A percentile compares a stretch with the other conserved stretches of the same genome.
Evolutionary conservation across 179 eudicot genomes (phyloP).

Genomic region (Camellia oleifera): DNA sequence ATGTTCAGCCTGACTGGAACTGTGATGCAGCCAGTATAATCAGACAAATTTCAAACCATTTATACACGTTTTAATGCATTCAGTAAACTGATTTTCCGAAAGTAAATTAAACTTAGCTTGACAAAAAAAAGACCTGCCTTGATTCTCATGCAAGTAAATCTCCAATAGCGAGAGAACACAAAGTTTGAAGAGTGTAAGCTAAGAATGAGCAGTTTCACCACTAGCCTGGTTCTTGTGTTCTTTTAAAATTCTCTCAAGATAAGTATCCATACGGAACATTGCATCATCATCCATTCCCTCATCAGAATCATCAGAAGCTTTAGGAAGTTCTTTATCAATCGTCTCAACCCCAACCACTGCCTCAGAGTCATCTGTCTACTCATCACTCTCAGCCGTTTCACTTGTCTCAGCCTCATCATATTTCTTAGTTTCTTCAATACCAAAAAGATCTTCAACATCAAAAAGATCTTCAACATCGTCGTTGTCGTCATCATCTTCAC

Average conservation of each 20-base stretch:
- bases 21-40: not conserved
- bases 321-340: conserved; percentile 41
- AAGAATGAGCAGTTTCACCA: conserved; percentile 78
- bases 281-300: conserved; percentile 95
- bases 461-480: conserved; percentile 60
- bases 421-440: conserved; percentile 76
- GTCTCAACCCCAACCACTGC: conserved; percentile 33
- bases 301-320: conserved; percentile 72
- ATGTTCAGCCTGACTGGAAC: not conserved
- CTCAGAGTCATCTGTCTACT: conserved; percentile 48
- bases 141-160: conserved; percentile 83
- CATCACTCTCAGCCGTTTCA: conserved; percentile 56
- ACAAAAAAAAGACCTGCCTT: conserved; percentile 40
- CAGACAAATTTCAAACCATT: not conserved
- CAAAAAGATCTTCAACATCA: conserved; percentile 69
- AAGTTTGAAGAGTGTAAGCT: conserved; percentile 88
- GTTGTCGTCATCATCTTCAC: conserved; percentile 41
- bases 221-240: conserved; percentile 82
- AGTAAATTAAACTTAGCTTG: not conserved
- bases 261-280: conserved; percentile 87
- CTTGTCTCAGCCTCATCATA: conserved; percentile 69
- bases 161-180: conserved; percentile 91
- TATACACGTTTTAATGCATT: not conserved
- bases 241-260: conserved; percentile 64
- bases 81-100: not conserved